Percentiles rank a stretch among this genome's conserved stretches.
phyloP scores from a whole-genome alignment of 495 filamentous ascomycete genomes.

The Neurospora sp. region DNA sequence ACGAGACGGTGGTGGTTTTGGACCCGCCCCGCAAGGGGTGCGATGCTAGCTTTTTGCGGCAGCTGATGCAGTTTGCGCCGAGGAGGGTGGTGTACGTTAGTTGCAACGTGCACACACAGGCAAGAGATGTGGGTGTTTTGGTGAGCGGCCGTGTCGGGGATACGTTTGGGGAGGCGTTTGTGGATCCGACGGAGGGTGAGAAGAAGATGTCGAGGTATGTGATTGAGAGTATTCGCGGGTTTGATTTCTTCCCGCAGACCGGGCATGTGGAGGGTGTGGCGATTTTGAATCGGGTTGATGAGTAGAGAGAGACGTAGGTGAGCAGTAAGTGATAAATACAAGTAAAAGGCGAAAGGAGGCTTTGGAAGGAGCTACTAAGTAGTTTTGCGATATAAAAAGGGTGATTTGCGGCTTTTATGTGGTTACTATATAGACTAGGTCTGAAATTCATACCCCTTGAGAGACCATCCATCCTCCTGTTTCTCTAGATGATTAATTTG shows the following conservation, averaged over 20 bases:
- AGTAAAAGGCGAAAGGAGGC: neutral
- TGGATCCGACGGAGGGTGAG: slow-evolving; percentile 20
- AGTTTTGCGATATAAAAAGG: neutral
- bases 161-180: neutral
- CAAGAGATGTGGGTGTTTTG: slow-evolving; percentile 77
- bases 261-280: slow-evolving; percentile 94
- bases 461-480: neutral
- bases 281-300: slow-evolving; percentile 52
- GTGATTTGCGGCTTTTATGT: neutral
- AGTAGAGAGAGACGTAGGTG: neutral
- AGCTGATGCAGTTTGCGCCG: slow-evolving; percentile 68
- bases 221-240: slow-evolving; percentile 86
- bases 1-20: slow-evolving; percentile 81
- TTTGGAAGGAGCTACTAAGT: neutral
- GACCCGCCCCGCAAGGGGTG: slow-evolving; percentile 95
- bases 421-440: neutral
- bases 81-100: slow-evolving; percentile 82
- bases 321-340: neutral
- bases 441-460: neutral
- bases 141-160: slow-evolving; percentile 48
- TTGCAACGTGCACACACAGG: slow-evolving; percentile 97
- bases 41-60: slow-evolving; percentile 70
- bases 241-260: slow-evolving; percentile 98
- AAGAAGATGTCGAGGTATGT: slow-evolving; percentile 51
- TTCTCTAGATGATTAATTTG: neutral